These are phyloP conservation scores for Vicia villosa DNA, from an alignment of 306 rosid species.

Conservation along the genomic window DNA sequence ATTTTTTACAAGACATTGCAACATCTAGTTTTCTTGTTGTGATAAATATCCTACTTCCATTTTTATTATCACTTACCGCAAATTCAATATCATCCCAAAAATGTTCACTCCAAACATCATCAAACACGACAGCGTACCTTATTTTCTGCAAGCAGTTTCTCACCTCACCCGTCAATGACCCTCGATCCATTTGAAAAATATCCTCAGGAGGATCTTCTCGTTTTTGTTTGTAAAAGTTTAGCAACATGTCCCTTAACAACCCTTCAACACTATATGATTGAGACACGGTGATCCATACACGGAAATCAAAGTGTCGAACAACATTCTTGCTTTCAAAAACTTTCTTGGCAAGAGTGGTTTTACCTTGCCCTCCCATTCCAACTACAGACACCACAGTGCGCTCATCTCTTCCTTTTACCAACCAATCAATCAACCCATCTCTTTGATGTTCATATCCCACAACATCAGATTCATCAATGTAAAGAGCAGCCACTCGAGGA, in stretches of 20 bases:
- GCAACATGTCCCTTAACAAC: neutral
- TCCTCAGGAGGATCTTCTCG: neutral
- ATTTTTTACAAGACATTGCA: neutral
- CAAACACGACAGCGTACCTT: neutral
- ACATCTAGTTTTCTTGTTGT: neutral
- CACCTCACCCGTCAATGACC: neutral
- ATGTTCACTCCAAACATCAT: neutral
- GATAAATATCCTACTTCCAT: neutral
- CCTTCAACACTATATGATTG: neutral
- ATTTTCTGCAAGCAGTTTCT: neutral
- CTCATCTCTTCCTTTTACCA: neutral
- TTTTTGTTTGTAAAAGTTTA: neutral
- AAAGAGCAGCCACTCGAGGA: neutral
- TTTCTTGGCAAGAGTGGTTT: neutral
- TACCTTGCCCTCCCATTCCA: slow-evolving; percentile 4
- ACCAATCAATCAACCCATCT: neutral
- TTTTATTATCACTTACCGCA: neutral
- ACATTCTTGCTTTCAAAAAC: neutral
- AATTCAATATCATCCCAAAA: neutral
- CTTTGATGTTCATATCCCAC: neutral
- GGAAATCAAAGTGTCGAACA: neutral
- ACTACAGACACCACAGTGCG: neutral
- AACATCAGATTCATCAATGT: neutral
- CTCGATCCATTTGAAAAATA: neutral
- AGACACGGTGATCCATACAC: neutral